Conservation (phyloP, 148 eudicot species). For the Oxyria digyna region DNA sequence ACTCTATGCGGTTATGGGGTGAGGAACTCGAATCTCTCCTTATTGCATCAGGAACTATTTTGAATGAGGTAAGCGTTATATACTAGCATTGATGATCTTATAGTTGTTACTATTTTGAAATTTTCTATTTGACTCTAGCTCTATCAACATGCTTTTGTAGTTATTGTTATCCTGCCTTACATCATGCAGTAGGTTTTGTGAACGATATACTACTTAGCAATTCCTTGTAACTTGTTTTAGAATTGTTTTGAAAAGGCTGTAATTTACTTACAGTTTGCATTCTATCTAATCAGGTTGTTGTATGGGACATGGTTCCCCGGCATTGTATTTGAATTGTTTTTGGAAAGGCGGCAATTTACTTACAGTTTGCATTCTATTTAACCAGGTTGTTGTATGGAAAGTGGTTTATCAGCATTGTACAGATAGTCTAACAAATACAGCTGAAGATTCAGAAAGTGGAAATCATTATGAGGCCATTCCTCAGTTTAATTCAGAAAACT, state of each 20-base stretch:
- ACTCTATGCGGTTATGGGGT: conserved; percentile 83
- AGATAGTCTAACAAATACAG: conserved; percentile 9
- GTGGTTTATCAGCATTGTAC: conserved; percentile 21
- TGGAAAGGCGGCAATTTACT: not conserved
- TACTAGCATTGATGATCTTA: not conserved
- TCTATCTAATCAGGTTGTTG: conserved; percentile 48
- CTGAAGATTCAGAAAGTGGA: conserved; percentile 11
- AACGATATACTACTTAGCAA: not conserved
- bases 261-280: conserved; percentile 7
- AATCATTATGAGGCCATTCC: not conserved
- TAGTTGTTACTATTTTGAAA: not conserved
- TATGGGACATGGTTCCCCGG: conserved; percentile 54
- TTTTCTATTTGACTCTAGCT: not conserved
- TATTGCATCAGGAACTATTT: conserved; percentile 89
- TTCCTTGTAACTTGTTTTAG: not conserved
- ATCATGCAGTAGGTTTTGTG: not conserved
- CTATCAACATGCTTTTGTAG: not conserved
- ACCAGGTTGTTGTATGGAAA: conserved; percentile 87
- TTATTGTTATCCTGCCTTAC: not conserved
- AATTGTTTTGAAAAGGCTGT: not conserved
- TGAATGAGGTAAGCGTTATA: conserved; percentile 56
- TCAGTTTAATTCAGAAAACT: conserved; percentile 15
- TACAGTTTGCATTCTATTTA: conserved; percentile 6
- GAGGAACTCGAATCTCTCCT: conserved; percentile 34
- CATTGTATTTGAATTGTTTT: too few relatives aligned